These are phyloP conservation scores for Tolypocladium cylindrosporum DNA, from an alignment of 2,329 filamentous ascomycete genomes.

Conservation along the genomic window DNA sequence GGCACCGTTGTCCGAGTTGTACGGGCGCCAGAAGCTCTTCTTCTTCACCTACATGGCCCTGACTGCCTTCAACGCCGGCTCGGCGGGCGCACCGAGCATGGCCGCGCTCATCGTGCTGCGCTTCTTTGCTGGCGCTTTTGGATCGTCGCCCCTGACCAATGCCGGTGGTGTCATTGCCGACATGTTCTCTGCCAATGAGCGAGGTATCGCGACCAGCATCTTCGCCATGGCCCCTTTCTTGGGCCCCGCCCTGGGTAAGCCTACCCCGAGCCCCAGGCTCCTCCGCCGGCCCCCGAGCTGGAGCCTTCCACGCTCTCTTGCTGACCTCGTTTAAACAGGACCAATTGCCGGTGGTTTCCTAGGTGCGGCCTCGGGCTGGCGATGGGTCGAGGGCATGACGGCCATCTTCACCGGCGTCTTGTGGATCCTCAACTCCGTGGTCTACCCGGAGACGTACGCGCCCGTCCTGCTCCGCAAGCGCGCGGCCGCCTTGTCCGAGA, in stretches of 20 bases:
- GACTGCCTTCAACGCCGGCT: constrained; percentile 51
- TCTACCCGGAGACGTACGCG: constrained; percentile 51
- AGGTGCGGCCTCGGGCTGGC: constrained; percentile 49
- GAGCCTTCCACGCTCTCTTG: neutral
- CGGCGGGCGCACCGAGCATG: constrained; percentile 47
- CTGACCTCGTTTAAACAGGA: constrained; percentile 17
- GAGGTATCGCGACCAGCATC: constrained; percentile 47
- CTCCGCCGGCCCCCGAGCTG: neutral
- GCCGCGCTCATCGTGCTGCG: constrained; percentile 53
- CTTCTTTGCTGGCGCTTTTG: constrained; percentile 58
- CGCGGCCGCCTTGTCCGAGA: constrained; percentile 37
- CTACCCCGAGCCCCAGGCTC: neutral
- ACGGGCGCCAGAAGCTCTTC: constrained; percentile 50
- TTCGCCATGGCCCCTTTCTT: constrained; percentile 56
- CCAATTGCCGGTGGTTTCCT: constrained; percentile 56
- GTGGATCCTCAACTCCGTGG: constrained; percentile 40
- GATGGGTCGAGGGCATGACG: constrained; percentile 55
- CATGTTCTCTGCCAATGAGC: constrained; percentile 44
- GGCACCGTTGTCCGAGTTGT: constrained; percentile 57
- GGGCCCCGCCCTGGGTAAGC: constrained; percentile 42
- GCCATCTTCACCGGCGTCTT: constrained; percentile 50
- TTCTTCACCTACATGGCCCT: constrained; percentile 47
- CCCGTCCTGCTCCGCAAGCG: constrained; percentile 45
- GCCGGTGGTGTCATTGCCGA: constrained; percentile 55
- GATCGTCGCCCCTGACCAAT: constrained; percentile 52